Percentiles rank a stretch among this genome's conserved stretches.
Evolutionary conservation across 2,329 filamentous ascomycete genomes (phyloP).

Genomic region (Coniochaeta pulveracea): DNA sequence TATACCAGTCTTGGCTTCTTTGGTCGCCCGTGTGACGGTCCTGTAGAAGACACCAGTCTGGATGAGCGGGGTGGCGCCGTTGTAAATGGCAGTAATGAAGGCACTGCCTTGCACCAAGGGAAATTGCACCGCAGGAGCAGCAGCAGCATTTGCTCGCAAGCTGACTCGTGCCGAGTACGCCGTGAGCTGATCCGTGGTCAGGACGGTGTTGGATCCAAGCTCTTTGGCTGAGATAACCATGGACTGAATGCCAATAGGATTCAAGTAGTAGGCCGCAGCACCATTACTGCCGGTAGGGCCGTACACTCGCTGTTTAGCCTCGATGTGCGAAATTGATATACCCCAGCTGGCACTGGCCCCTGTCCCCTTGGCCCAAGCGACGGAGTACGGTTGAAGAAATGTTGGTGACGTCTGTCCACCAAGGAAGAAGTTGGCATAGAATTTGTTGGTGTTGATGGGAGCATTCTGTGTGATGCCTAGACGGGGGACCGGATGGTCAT

Average conservation of each 20-base stretch:
- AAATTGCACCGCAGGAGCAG: conserved; percentile 55
- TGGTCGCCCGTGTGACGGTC: conserved; percentile 45
- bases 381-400: conserved; percentile 66
- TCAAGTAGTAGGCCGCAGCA: conserved; percentile 63
- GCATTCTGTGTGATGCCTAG: conserved; percentile 32
- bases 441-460: conserved; percentile 66
- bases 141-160: conserved; percentile 41
- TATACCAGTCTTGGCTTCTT: conserved; percentile 49
- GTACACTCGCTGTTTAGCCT: conserved; percentile 54
- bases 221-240: conserved; percentile 70
- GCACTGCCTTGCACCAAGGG: conserved; percentile 84
- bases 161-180: conserved; percentile 57
- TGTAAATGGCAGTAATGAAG: conserved; percentile 71
- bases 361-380: conserved; percentile 55
- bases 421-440: conserved; percentile 72
- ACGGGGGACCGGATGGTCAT: conserved; percentile 48
- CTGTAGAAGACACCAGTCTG: conserved; percentile 67
- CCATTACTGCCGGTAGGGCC: conserved; percentile 46
- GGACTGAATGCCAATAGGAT: conserved; percentile 72
- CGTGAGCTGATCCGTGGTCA: conserved; percentile 42
- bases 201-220: conserved; percentile 46
- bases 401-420: conserved; percentile 56
- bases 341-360: conserved; percentile 61
- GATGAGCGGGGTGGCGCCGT: conserved; percentile 57
- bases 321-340: conserved; percentile 64